Evolutionary conservation across 2,329 filamentous ascomycete genomes (phyloP).

Genomic region (Fusarium continuum): DNA sequence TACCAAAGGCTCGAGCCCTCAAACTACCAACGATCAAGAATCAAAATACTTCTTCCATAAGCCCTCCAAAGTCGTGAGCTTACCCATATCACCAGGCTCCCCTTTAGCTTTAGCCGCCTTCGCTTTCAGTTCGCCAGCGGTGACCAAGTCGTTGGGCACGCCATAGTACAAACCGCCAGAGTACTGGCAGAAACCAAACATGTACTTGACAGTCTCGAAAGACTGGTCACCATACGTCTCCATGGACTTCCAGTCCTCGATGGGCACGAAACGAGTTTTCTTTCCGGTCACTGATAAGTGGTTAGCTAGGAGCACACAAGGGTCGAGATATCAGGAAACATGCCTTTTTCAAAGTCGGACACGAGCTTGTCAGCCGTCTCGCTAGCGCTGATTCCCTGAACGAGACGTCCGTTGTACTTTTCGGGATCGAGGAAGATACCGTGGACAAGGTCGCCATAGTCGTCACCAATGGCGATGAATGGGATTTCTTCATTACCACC

Average conservation of each 20-base stretch:
- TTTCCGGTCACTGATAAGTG: conserved; percentile 43
- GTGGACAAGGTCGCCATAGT: conserved; percentile 58
- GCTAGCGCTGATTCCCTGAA: conserved; percentile 52
- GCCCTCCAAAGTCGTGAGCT: conserved; percentile 38
- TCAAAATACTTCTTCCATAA: conserved; percentile 42
- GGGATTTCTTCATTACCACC: conserved; percentile 51
- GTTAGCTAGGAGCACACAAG: not conserved
- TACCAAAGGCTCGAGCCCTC: no score
- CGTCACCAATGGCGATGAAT: conserved; percentile 51
- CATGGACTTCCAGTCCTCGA: conserved; percentile 47
- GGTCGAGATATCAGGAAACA: not conserved
- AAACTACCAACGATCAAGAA: not conserved
- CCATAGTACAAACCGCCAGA: conserved; percentile 48
- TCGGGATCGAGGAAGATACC: conserved; percentile 53
- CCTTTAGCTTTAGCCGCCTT: conserved; percentile 43
- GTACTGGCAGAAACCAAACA: conserved; percentile 50
- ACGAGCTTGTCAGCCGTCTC: conserved; percentile 45
- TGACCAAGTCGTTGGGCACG: conserved; percentile 39
- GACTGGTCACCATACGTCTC: conserved; percentile 45
- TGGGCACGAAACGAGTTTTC: conserved; percentile 45
- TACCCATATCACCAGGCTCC: conserved; percentile 23
- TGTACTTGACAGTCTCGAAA: conserved; percentile 50
- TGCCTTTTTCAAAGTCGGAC: conserved; percentile 47
- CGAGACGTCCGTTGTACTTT: conserved; percentile 48
- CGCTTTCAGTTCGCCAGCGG: conserved; percentile 44